phyloP scores from a whole-genome alignment of 129 eudicot genomes.

The Chrysanthemum makinoi region DNA sequence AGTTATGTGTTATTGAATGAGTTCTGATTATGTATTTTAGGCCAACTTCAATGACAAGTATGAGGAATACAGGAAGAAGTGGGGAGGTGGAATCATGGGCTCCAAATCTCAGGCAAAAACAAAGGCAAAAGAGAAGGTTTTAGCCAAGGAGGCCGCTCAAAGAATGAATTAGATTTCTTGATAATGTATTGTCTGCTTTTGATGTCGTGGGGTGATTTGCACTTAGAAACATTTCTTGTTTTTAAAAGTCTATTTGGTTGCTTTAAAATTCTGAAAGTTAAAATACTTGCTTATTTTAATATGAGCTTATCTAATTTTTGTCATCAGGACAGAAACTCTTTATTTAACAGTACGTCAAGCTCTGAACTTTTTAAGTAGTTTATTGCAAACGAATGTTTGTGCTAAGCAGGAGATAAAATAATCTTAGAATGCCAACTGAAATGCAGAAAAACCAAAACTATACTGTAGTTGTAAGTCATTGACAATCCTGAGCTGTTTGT shows the following conservation, averaged over 20 bases:
- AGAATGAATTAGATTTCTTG: constrained; percentile 49
- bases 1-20: background rate
- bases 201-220: constrained; percentile 9
- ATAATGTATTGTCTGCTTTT: constrained; percentile 22
- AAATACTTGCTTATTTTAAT: constrained; percentile 12
- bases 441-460: too few relatives aligned
- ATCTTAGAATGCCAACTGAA: too few relatives aligned
- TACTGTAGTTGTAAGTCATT: too few relatives aligned
- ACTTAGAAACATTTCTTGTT: background rate
- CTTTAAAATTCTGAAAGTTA: constrained; percentile 9
- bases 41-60: constrained; percentile 92
- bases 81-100: constrained; percentile 99
- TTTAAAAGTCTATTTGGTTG: constrained; percentile 1
- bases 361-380: too few relatives aligned
- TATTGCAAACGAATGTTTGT: too few relatives aligned
- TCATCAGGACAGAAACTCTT: too few relatives aligned
- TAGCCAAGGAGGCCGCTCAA: constrained; percentile 95
- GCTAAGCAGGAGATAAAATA: too few relatives aligned
- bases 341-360: too few relatives aligned
- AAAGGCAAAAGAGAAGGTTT: constrained; percentile 80
- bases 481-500: too few relatives aligned
- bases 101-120: constrained; percentile 90
- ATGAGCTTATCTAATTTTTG: constrained; percentile 1
- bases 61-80: constrained; percentile 85
- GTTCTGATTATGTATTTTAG: constrained; percentile 24